These are phyloP conservation scores for Porcisia deanei DNA, from an alignment of 208 protist genomes.

Conservation along the genomic window DNA sequence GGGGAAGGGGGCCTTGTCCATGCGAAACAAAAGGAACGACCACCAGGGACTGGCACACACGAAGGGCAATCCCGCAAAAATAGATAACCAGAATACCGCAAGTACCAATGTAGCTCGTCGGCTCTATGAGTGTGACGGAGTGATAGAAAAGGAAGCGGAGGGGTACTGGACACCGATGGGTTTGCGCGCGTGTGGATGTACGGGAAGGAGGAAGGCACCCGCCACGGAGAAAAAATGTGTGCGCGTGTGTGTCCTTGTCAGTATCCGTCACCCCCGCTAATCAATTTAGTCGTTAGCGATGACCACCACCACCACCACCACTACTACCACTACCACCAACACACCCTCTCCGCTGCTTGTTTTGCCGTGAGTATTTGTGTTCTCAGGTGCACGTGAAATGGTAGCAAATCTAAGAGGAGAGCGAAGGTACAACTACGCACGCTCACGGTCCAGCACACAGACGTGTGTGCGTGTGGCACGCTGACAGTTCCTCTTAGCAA, in stretches of 20 bases:
- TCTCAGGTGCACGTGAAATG: not conserved
- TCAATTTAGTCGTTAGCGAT: not conserved
- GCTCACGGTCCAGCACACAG: not conserved
- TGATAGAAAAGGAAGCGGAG: not conserved
- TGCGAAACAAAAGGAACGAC: not conserved
- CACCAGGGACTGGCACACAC: not conserved
- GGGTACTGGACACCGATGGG: not conserved
- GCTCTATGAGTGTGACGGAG: not conserved
- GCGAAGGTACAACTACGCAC: not conserved
- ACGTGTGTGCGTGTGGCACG: conserved; percentile 1
- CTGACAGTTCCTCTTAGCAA: not conserved
- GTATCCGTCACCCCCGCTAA: not conserved
- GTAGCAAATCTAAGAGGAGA: not conserved
- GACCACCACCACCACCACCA: not conserved
- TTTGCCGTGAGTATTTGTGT: not conserved
- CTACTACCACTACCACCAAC: not conserved
- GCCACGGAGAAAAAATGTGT: not conserved
- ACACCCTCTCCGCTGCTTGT: not conserved
- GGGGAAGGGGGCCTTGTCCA: not conserved
- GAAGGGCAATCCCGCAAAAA: not conserved
- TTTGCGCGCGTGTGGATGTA: not conserved
- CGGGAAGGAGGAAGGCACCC: not conserved
- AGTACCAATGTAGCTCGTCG: not conserved
- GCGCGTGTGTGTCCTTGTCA: not conserved
- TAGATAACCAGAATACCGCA: not conserved